A percentile compares a stretch with the other conserved stretches of the same genome.
These are phyloP conservation scores for Daldinia grandis DNA, from an alignment of 495 filamentous ascomycete species.

Conservation along the genomic window DNA sequence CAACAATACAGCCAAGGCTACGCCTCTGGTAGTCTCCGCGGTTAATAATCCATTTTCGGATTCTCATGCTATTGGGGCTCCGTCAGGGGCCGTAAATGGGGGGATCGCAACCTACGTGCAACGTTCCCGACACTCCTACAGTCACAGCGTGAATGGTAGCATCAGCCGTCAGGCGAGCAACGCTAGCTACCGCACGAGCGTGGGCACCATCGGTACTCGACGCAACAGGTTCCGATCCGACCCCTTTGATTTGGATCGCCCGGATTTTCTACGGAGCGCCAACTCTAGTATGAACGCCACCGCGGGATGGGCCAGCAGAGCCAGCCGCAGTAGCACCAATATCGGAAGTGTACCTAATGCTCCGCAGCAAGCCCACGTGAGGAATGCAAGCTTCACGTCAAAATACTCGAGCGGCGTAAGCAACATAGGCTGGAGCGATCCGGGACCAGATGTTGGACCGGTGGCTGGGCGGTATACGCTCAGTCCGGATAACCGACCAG, in stretches of 20 bases:
- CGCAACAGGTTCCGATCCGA: constrained; percentile 68
- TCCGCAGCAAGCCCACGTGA: constrained; percentile 37
- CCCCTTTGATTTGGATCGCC: constrained; percentile 70
- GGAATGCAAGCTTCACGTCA: constrained; percentile 51
- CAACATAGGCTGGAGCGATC: constrained; percentile 58
- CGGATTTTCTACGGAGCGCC: constrained; percentile 53
- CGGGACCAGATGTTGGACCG: constrained; percentile 60
- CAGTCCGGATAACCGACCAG: constrained; percentile 32
- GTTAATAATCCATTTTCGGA: constrained; percentile 57
- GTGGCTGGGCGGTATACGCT: constrained; percentile 45
- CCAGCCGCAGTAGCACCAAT: constrained; percentile 32
- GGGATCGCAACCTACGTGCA: constrained; percentile 52
- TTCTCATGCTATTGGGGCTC: constrained; percentile 46
- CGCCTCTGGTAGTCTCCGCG: constrained; percentile 45
- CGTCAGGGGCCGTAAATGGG: constrained; percentile 29
- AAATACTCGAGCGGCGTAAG: constrained; percentile 59
- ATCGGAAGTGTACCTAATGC: constrained; percentile 21
- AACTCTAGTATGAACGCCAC: constrained; percentile 28
- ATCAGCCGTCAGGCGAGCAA: constrained; percentile 34
- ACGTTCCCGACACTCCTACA: constrained; percentile 55
- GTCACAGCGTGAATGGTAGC: constrained; percentile 50
- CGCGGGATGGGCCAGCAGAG: constrained; percentile 24
- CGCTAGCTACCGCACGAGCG: constrained; percentile 36
- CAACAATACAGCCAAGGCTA: constrained; percentile 50
- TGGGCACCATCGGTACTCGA: constrained; percentile 44